These are phyloP conservation scores for Atkinsonella hypoxylon DNA, from an alignment of 2,329 filamentous ascomycete genomes.

Conservation along the genomic window DNA sequence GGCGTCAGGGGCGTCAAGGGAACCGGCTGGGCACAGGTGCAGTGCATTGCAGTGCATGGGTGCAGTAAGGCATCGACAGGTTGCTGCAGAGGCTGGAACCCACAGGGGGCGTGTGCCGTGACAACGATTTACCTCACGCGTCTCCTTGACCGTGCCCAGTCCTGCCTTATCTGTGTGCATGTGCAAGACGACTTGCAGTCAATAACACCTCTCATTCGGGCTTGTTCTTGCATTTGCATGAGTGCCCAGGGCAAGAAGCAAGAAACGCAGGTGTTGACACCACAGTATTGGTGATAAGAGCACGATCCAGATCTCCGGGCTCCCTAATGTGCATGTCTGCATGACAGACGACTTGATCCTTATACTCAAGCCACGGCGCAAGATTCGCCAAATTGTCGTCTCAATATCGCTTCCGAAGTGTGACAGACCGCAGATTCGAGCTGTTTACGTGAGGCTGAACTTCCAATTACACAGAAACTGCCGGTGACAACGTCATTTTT, in stretches of 20 bases:
- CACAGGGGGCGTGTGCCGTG: slow-evolving; percentile 6
- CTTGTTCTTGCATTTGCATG: neutral
- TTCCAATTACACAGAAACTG: neutral
- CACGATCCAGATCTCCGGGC: slow-evolving; percentile 7
- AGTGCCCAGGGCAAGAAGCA: neutral
- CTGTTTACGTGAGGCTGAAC: neutral
- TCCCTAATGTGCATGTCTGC: neutral
- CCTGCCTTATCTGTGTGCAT: neutral
- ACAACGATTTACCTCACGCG: neutral
- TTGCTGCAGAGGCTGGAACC: slow-evolving; percentile 9
- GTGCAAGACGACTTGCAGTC: too few relatives aligned
- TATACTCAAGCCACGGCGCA: neutral
- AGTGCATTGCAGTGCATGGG: slow-evolving; percentile 4
- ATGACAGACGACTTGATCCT: neutral
- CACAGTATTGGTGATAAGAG: neutral
- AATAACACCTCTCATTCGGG: neutral
- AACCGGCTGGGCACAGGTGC: slow-evolving; percentile 5
- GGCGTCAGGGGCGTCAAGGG: too few relatives aligned
- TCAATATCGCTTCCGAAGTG: neutral
- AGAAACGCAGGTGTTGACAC: neutral
- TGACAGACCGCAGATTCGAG: neutral
- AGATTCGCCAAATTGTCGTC: neutral
- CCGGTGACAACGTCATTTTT: neutral
- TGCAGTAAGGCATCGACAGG: slow-evolving; percentile 6
- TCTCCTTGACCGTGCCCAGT: neutral